Evolutionary conservation across 2,329 filamentous ascomycete species (phyloP).

Genomic region (Botrytis medusae): DNA sequence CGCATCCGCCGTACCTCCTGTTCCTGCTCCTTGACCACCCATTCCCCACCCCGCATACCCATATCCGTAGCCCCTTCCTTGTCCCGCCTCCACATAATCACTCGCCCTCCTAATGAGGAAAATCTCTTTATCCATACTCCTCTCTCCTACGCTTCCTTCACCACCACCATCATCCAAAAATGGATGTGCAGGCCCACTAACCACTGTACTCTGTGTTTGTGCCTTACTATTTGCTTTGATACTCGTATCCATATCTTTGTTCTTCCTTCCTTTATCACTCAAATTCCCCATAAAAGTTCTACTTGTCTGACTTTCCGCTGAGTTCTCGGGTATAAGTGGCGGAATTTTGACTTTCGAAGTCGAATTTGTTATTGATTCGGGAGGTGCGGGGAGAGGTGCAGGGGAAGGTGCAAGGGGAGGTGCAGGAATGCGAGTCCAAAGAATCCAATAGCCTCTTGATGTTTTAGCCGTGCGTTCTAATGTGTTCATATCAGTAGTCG

Average conservation of each 20-base stretch:
- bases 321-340: conserved; percentile 25
- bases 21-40: conserved; percentile 63
- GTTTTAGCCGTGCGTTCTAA: conserved; percentile 66
- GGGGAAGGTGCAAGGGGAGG: conserved; percentile 47
- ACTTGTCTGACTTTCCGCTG: conserved; percentile 12
- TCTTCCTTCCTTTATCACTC: not conserved
- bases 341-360: conserved; percentile 21
- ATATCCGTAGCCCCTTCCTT: conserved; percentile 27
- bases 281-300: not conserved
- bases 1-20: not conserved
- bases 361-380: conserved; percentile 26
- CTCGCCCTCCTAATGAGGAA: conserved; percentile 60
- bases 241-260: not conserved
- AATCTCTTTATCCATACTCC: conserved; percentile 54
- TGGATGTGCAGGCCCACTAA: conserved; percentile 37
- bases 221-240: not conserved
- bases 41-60: conserved; percentile 45
- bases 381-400: conserved; percentile 44
- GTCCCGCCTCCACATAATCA: conserved; percentile 45
- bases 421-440: conserved; percentile 58
- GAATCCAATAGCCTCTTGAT: conserved; percentile 67
- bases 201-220: conserved; percentile 28
- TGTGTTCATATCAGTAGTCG: conserved; percentile 46
- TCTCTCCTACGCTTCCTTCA: not conserved
- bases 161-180: conserved; percentile 28